These are phyloP conservation scores for Moringa oleifera DNA, from an alignment of 345 rosid genomes.

Conservation along the genomic window DNA sequence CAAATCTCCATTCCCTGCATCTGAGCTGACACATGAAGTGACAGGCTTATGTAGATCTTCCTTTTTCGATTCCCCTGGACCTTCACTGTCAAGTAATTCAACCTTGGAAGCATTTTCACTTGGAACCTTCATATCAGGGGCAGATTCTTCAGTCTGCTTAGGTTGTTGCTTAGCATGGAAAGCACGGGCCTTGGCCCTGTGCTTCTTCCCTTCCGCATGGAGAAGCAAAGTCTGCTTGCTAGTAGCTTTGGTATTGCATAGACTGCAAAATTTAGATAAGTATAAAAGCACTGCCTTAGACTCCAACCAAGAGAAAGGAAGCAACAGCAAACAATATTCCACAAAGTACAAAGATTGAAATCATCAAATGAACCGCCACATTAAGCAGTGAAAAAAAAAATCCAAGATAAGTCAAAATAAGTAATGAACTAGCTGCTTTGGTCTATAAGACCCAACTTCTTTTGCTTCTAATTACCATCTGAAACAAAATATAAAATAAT, in stretches of 20 bases:
- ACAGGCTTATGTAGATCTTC: conserved; percentile 22
- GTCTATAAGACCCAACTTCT: not conserved
- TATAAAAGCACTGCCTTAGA: not conserved
- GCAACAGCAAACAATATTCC: not conserved
- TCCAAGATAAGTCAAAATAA: not conserved
- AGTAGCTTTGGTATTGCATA: conserved; percentile 78
- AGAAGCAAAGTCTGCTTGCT: conserved; percentile 80
- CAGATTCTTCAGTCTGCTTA: conserved; percentile 35
- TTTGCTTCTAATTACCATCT: not conserved
- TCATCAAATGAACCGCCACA: not conserved
- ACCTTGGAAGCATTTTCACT: conserved; percentile 25
- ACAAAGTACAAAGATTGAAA: too few relatives aligned
- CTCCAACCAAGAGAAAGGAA: not conserved
- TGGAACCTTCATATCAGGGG: conserved; percentile 27
- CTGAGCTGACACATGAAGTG: conserved; percentile 10
- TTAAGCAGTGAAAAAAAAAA: not conserved
- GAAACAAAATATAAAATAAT: not conserved
- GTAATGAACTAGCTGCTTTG: not conserved
- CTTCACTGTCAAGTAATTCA: conserved; percentile 15
- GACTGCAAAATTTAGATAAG: conserved; percentile 32
- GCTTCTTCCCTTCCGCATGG: conserved; percentile 97
- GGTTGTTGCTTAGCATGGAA: conserved; percentile 54
- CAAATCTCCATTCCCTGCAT: conserved; percentile 28
- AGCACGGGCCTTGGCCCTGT: conserved; percentile 67
- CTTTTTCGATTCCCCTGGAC: conserved; percentile 26